These are phyloP conservation scores for Phlebiopsis flavidoalba DNA, from an alignment of 768 basidiomycete genomes.

Conservation along the genomic window DNA sequence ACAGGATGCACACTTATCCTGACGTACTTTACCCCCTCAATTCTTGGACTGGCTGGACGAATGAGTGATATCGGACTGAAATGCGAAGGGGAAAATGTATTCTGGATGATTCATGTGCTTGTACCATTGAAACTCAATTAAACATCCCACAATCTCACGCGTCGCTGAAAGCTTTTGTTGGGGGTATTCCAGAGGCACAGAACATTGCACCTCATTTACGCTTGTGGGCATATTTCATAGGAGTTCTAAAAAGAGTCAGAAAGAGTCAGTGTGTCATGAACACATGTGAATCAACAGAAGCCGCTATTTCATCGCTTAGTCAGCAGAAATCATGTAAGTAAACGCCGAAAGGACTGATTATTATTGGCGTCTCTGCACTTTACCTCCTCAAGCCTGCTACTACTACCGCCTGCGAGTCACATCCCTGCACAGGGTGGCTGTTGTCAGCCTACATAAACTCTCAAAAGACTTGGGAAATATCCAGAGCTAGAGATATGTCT, in stretches of 20 bases:
- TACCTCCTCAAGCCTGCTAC: background rate
- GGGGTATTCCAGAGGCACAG: too few species aligned
- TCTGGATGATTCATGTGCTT: background rate
- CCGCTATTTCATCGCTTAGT: too few species aligned
- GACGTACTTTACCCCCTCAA: slow-evolving; percentile 94
- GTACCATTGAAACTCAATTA: too few species aligned
- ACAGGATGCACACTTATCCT: slow-evolving; percentile 85
- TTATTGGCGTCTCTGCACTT: background rate
- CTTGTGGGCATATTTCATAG: too few species aligned
- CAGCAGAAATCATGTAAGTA: too few species aligned
- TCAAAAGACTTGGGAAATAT: background rate
- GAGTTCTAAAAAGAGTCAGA: too few species aligned
- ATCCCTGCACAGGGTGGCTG: slow-evolving; percentile 10
- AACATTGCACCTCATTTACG: too few species aligned
- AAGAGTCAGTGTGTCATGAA: too few species aligned
- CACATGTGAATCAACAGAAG: too few species aligned
- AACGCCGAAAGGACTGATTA: background rate
- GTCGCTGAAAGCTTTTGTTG: too few species aligned
- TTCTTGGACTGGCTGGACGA: slow-evolving; percentile 82
- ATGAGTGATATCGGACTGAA: slow-evolving; percentile 5
- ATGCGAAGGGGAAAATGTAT: background rate
- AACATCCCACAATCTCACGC: too few species aligned
- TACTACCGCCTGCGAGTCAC: slow-evolving; percentile 8
- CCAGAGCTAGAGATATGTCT: slow-evolving; percentile 16
- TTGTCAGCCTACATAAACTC: slow-evolving; percentile 2